Evolutionary conservation across 495 filamentous ascomycete genomes (phyloP), one percentile per base, ranked within the genome.

Genomic region (Penicillium turbatum): DNA sequence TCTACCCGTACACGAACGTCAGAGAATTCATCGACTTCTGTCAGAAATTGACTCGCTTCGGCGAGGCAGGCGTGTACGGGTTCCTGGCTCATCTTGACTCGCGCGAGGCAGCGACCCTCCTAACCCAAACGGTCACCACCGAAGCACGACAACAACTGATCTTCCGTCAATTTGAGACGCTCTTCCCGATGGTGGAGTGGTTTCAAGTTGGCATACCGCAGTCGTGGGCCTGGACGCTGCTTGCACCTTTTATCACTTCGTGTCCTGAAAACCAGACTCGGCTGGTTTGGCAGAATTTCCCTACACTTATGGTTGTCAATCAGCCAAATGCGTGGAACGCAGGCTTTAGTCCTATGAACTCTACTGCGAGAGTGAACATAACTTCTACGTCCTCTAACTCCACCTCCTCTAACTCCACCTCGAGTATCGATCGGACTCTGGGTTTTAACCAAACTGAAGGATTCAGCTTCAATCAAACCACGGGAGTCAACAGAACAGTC

Each of bases 241-340:
- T 96, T 31, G 89, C 91, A 0, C 91, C 88, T 0, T 91, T 89
- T 66, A 92, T 96, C 69, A 85, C 81, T 42, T 82, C 77, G 11
- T 96, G 91, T 66, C 89, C 90, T 0, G 67, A 66, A 45, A 84
- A 86, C 59, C 82, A 85, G 58, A 95, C 89, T 4, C 81, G 87
- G 5, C 73, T 95, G 32, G 75, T 83, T 10, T 95, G 90, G 90
- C 87, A 95, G 66, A 96, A 95, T 72, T 95, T 90, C 76, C 91
- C 90, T 0, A 78, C 76, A 0, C 76, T 95, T 5, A 67, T 74
- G 55, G 82, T 95, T 55, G 70, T 86, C 44, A 92, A 95, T 72
- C 84, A 93, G 56, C 84, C 88, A 3, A 92, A 89, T 68, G 78
- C 83, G 34, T 79, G 79, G 49, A 80, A 81, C 11, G 62, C 36